Base-by-base conservation (phyloP, 306 rosid species). In the Glycine latifolia region DNA sequence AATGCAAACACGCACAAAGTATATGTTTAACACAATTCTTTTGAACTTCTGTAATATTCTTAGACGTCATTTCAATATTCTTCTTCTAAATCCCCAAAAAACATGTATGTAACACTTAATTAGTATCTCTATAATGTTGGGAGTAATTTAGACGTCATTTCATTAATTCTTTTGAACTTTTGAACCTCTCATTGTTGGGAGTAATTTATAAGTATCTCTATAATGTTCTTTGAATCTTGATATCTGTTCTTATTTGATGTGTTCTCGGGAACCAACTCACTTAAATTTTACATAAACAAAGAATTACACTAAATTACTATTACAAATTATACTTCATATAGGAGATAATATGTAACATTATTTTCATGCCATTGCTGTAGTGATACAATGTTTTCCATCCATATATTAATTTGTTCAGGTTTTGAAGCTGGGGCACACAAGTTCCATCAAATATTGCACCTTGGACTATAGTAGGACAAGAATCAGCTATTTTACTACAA, bases 351-450 rank as follows among this genome's bases (percentile, higher is more conserved):
- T 60, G 1, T 26, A 9, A 20, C 41, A 58, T 1, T 4, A 9
- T 26, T 37, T 53, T 53, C 54, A 17, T 16, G 41, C 31, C 43
- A 9, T 37, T 73, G 48, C 0, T 62, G 3, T 62, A 15, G 68
- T 11, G 8, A 62, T 62, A 62, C 15, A 43, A 43, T 43, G 10
- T 3, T 3, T 26, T 26, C 4, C 33, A 15, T 59, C 13, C 9
- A 47, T 9, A 48, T 44, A 58, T 69, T 54, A 41, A 76, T 60
- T 77, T 72, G 49, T 83, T 62, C 88, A 94, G 97, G 98, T 67
- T 94, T 94, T 83, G 98, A 94, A 88, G 91, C 97, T 14, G 98
- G 98, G 98, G 94, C 56, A 87, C 82, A 14, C 73, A 56, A 33
- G 52, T 63, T 81, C 94, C 97, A 56, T 91, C 97, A 73, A 85